phyloP scores from a whole-genome alignment of 2,329 filamentous ascomycete genomes.

The Diplodia mutila region DNA sequence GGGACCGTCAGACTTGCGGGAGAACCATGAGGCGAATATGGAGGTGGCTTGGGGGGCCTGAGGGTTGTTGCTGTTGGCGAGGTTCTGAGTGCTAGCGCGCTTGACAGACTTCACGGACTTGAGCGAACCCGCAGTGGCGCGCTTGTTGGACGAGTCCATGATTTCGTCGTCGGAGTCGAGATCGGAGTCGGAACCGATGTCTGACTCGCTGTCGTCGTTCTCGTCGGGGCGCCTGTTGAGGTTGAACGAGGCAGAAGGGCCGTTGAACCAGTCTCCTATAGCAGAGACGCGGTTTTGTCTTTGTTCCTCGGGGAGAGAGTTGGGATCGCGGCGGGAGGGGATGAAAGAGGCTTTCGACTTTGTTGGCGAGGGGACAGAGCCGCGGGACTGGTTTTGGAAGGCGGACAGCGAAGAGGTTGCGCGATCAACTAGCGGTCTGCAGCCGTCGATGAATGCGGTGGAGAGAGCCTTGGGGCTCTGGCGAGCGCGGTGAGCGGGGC shows the following conservation, averaged over 20 bases:
- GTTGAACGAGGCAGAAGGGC: slow-evolving; percentile 55
- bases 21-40: slow-evolving; percentile 31
- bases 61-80: background rate
- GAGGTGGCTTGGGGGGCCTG: slow-evolving; percentile 34
- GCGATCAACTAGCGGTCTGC: slow-evolving; percentile 39
- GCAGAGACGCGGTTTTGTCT: background rate
- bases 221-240: slow-evolving; percentile 41
- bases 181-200: slow-evolving; percentile 37
- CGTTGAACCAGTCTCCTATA: slow-evolving; percentile 58
- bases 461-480: slow-evolving; percentile 38
- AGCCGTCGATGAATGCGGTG: slow-evolving; percentile 43
- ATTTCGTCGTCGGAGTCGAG: slow-evolving; percentile 30
- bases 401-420: slow-evolving; percentile 37
- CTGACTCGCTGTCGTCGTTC: slow-evolving; percentile 30
- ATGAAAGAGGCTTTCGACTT: slow-evolving; percentile 47
- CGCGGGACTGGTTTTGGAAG: slow-evolving; percentile 43
- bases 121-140: background rate
- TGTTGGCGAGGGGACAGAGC: slow-evolving; percentile 42
- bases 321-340: slow-evolving; percentile 34
- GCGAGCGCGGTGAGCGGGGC: slow-evolving; percentile 39
- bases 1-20: slow-evolving; percentile 32
- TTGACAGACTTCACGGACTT: slow-evolving; percentile 3
- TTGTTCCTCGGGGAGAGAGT: background rate
- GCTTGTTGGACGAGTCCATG: slow-evolving; percentile 17
- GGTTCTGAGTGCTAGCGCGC: background rate